These are phyloP conservation scores for Alternaria angustiovoidea DNA, from an alignment of 2,329 filamentous ascomycete species.

Conservation along the genomic window DNA sequence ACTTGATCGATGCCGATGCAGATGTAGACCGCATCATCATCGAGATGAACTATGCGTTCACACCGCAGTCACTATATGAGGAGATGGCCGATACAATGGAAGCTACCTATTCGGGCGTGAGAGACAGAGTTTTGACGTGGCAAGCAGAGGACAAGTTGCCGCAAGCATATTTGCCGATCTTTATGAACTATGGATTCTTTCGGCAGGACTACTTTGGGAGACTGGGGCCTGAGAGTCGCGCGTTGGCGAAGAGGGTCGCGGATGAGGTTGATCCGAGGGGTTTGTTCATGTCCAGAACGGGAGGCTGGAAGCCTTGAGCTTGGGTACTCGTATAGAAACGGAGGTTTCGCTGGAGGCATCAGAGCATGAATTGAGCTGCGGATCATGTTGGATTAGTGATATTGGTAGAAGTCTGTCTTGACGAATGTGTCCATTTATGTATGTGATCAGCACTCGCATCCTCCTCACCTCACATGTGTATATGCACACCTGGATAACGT, in stretches of 20 bases:
- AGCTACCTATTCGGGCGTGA: constrained; percentile 51
- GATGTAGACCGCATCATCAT: constrained; percentile 55
- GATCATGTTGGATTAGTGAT: not conserved
- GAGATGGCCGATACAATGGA: constrained; percentile 53
- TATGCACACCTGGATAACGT: not conserved
- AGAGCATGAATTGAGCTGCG: not conserved
- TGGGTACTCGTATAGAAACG: not conserved
- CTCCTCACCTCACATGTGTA: not conserved
- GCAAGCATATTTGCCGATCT: constrained; percentile 55
- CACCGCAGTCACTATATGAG: constrained; percentile 40
- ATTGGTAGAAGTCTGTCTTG: not conserved
- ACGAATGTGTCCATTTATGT: not conserved
- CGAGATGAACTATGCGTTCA: constrained; percentile 56
- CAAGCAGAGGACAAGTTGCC: constrained; percentile 51
- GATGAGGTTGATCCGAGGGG: constrained; percentile 52
- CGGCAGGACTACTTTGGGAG: constrained; percentile 58
- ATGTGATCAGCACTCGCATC: not conserved
- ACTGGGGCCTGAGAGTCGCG: constrained; percentile 42
- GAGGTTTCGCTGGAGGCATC: not conserved
- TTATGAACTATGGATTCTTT: constrained; percentile 59
- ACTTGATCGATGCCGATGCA: constrained; percentile 53
- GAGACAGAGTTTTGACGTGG: constrained; percentile 47
- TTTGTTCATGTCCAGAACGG: constrained; percentile 54
- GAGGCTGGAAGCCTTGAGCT: constrained; percentile 51
- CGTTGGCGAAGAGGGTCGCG: constrained; percentile 48